Conservation (phyloP, 371 early-diverging fungal species). For the Haplosporangium sp. region DNA sequence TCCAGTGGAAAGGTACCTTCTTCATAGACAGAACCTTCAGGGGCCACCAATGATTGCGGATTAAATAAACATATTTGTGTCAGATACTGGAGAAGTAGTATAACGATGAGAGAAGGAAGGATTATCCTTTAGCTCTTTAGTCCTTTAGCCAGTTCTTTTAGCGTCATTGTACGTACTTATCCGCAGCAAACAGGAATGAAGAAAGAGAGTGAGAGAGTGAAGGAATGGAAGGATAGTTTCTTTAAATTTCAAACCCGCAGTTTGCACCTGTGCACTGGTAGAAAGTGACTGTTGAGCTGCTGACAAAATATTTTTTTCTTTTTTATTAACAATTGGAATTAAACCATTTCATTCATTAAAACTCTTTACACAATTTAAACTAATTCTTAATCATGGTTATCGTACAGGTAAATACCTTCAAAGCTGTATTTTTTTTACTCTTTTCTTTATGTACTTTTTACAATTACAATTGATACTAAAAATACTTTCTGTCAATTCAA, state of each 20-base stretch:
- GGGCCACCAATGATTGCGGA: constrained; percentile 7
- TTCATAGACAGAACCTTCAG: constrained; percentile 10
- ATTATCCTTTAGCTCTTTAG: neutral
- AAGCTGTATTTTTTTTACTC: too few species aligned
- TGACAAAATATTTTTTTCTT: neutral
- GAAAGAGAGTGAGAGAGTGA: neutral
- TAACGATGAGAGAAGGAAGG: neutral
- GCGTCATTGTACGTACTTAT: neutral
- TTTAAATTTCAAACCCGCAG: neutral
- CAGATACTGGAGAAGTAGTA: constrained; percentile 1
- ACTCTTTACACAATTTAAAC: neutral
- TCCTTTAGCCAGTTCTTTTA: neutral
- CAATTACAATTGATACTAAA: too few species aligned
- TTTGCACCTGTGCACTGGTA: neutral
- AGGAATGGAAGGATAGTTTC: neutral
- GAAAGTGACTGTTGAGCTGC: neutral
- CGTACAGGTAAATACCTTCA: constrained; percentile 19
- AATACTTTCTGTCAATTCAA: too few species aligned
- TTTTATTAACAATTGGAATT: constrained; percentile 1
- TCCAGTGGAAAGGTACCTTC: constrained; percentile 7
- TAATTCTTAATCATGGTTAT: constrained; percentile 18
- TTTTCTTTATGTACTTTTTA: too few species aligned
- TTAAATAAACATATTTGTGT: constrained; percentile 3
- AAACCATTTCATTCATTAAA: neutral
- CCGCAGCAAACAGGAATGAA: neutral